Percentiles rank a stretch among this genome's conserved stretches.
phyloP scores from a whole-genome alignment of 78 protist species.

The Dictyostelium brefeldianum region DNA sequence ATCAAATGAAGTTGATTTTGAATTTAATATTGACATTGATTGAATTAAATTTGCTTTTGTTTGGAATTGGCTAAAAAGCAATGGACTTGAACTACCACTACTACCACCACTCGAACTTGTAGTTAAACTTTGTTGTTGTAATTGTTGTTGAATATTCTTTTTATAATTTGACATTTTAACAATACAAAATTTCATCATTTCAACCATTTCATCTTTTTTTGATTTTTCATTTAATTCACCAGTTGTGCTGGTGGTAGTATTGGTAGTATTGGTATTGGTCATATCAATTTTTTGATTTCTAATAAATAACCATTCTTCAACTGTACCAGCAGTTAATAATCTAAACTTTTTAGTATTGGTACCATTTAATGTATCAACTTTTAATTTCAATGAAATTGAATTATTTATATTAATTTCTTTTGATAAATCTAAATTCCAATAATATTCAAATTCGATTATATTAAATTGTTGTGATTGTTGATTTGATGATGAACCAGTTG shows the following conservation, averaged over 20 bases:
- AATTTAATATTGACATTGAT: conserved; percentile 22
- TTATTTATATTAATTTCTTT: conserved; percentile 6
- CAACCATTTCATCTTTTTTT: conserved; percentile 48
- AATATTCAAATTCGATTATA: conserved; percentile 33
- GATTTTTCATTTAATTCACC: background rate
- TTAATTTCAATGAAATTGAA: background rate
- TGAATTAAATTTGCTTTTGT: conserved; percentile 18
- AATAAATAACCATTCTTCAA: conserved; percentile 64
- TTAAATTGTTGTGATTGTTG: background rate
- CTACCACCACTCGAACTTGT: background rate
- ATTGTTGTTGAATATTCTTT: background rate
- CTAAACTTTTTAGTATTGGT: background rate
- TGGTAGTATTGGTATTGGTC: background rate
- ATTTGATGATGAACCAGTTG: background rate
- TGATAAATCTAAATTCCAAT: background rate
- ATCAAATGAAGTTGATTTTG: conserved; percentile 24
- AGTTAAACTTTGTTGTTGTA: background rate
- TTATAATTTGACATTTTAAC: conserved; percentile 46
- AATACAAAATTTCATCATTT: conserved; percentile 80
- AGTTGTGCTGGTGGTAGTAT: background rate
- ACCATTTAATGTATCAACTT: background rate
- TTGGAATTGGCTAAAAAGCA: conserved; percentile 24
- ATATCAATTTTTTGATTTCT: background rate
- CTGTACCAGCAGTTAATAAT: conserved; percentile 31
- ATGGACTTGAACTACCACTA: conserved; percentile 27